Evolutionary conservation across 345 rosid genomes (phyloP).

Genomic region (Euphorbia pulcherrima): DNA sequence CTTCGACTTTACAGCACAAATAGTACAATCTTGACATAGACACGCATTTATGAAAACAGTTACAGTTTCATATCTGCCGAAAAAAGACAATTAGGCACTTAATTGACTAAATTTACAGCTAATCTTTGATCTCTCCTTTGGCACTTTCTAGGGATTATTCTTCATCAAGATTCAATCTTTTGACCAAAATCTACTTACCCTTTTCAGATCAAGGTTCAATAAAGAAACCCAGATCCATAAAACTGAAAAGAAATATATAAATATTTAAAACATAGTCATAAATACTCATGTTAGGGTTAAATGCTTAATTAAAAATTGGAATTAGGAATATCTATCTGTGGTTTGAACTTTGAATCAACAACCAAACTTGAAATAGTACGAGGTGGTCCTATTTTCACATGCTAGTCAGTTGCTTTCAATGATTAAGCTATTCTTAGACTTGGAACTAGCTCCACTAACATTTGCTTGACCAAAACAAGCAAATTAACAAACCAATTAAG

Average conservation of each 20-base stretch:
- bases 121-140: not conserved
- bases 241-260: not conserved
- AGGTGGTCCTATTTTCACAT: constrained; percentile 3
- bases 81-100: not conserved
- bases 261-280: not conserved
- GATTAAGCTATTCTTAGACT: not conserved
- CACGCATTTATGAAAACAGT: not conserved
- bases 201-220: not conserved
- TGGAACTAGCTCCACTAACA: not conserved
- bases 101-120: not conserved
- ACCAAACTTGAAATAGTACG: not conserved
- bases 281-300: not conserved
- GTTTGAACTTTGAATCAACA: not conserved
- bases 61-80: not conserved
- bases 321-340: not conserved
- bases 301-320: not conserved
- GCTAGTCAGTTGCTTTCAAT: constrained; percentile 5
- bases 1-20: not conserved
- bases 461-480: not conserved
- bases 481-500: not conserved
- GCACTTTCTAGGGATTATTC: not conserved
- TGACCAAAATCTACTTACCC: not conserved
- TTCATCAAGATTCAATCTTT: not conserved
- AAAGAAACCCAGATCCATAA: not conserved
- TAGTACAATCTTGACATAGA: not conserved